Evolutionary conservation across 2,329 filamentous ascomycete species (phyloP), one percentile per base, ranked within the genome.

Genomic region (Exophiala aquamarina): DNA sequence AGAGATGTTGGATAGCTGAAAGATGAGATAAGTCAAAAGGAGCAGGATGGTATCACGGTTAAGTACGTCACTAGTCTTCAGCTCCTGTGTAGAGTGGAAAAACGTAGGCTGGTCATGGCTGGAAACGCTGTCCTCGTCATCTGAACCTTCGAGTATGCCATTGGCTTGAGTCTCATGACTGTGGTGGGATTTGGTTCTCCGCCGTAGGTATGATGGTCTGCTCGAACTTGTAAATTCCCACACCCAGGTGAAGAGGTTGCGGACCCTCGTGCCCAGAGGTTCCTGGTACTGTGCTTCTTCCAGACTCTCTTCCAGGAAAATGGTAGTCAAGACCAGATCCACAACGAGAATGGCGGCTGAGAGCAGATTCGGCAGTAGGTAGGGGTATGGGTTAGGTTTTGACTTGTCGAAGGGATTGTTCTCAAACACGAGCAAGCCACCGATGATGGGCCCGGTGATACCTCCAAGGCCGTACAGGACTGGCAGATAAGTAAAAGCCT

Each of bases 381-480:
- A 98, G 0, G 93, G 93, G 64, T 89, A 92, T 1, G 75, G 73
- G 38, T 80, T 79, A 19, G 70, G 65, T 38, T 73, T 63, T 20
- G 70, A 71, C 15, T 69, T 66, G 19, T 76, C 66, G 57, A 81
- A 78, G 1, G 79, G 81, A 41, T 79, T 77, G 20, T 81, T 63
- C 37, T 75, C 76, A 35, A 84, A 80, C 0, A 95, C 87, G 44
- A 97, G 70, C 32, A 96, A 66, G 0, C 93, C 93, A 11, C 93
- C 93, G n/a, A 97, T 70, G 1, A 94, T 83, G 1, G 93, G 93
- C 0, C 93, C 93, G 0, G 91, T 93, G 52, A 98, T 95, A 34
- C 88, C 89, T 14, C 93, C 93, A 26, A 98, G 75, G 3, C 92
- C 92, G 67, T 98, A 98, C n/a, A 97, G 85, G 31, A 97, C 86